phyloP scores from a whole-genome alignment of 768 basidiomycete species.

The Chiua virens region DNA sequence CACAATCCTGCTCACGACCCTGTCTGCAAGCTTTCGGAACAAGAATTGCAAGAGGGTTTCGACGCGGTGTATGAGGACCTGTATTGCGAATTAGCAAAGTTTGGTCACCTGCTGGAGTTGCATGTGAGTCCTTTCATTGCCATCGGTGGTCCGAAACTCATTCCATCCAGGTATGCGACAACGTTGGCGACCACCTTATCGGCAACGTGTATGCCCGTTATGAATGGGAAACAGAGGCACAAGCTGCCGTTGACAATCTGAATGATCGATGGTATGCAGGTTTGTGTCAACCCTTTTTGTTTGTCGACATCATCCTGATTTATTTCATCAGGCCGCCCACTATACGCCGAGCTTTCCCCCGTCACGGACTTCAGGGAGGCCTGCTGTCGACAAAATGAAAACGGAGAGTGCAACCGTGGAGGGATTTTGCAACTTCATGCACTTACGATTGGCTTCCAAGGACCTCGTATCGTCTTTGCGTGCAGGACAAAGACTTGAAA shows the following conservation, averaged over 20 bases:
- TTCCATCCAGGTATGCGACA: slow-evolving; percentile 80
- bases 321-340: slow-evolving; percentile 70
- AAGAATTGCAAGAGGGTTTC: slow-evolving; percentile 88
- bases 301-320: slow-evolving; percentile 4
- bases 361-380: slow-evolving; percentile 99
- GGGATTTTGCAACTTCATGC: slow-evolving; percentile 99
- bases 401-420: slow-evolving; percentile 96
- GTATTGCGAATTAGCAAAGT: slow-evolving; percentile 92
- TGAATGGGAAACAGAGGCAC: slow-evolving; percentile 98
- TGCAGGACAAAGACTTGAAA: slow-evolving; percentile 81
- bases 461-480: slow-evolving; percentile 77
- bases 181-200: slow-evolving; percentile 98
- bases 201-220: slow-evolving; percentile 98
- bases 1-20: slow-evolving; percentile 97
- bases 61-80: slow-evolving; percentile 95
- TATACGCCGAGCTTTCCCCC: slow-evolving; percentile 96
- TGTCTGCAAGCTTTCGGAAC: slow-evolving; percentile 81
- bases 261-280: slow-evolving; percentile 99
- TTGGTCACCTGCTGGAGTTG: slow-evolving; percentile 92
- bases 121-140: slow-evolving; percentile 58
- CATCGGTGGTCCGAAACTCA: not conserved
- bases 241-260: slow-evolving; percentile 86
- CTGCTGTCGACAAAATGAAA: slow-evolving; percentile 98
- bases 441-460: slow-evolving; percentile 84
- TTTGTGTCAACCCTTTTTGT: slow-evolving; percentile 23